Base-by-base conservation (phyloP, 345 rosid species). In the Gossypioides kirkii region DNA sequence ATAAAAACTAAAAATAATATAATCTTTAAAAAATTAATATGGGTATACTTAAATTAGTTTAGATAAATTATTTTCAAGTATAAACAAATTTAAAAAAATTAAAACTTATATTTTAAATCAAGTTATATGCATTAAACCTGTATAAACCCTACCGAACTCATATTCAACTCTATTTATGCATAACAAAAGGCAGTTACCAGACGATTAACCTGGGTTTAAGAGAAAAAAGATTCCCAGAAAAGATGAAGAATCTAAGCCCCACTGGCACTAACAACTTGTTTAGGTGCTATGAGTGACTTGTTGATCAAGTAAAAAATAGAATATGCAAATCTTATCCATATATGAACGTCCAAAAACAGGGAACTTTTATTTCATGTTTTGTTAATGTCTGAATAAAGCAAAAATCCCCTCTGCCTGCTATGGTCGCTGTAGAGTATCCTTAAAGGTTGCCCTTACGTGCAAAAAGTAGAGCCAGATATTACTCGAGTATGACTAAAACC, bases 341-440 rank as follows among this genome's bases (percentile, higher is more conserved):
- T 10, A 17, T 62, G 77, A 56, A 76, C 61, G 22, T 73, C 60
- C 47, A 67, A 67, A 26, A 25, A 66, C 63, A 65, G 11, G 54
- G 45, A 50, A 63, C 71, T 71, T 77, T 70, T 26, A 38, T 49
- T 8, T 42, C 10, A 8, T 58, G 81, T 72, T 50, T 45, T 43
- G 80, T 28, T 8, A 75, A 67, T 76, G 85, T 81, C 78, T 52
- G 47, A 72, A 46, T 60, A 82, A 78, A 84, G 78, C 80, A 81
- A 82, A 75, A 73, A 66, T 43, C 47, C 47, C 13, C 38, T 4
- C 38, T 32, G 5, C 6, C 38, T 5, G 38, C 38, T 32, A 4
- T 14, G 3, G 3, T 59, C 4, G 10, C 22, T 49, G 25, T 52
- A 32, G 38, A 36, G 61, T 36, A 77, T 72, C 79, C 74, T 72